Percentiles rank a stretch among this genome's conserved stretches.
These are phyloP conservation scores for Xylariaceae sp. DNA, from an alignment of 2,329 filamentous ascomycete genomes.

Conservation along the genomic window DNA sequence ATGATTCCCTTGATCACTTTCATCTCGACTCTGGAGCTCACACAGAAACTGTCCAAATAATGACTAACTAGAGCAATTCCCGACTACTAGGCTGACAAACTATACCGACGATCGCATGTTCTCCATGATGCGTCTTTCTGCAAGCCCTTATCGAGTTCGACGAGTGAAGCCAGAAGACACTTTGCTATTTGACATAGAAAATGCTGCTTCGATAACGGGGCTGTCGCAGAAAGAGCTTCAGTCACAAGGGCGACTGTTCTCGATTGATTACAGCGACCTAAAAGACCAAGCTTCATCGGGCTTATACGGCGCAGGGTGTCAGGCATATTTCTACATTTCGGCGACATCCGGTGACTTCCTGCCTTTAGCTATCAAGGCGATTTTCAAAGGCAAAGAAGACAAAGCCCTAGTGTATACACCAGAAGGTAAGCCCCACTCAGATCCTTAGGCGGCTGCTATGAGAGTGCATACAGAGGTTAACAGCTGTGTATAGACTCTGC, in stretches of 20 bases:
- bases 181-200: conserved; percentile 40
- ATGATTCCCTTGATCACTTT: conserved; percentile 45
- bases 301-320: conserved; percentile 36
- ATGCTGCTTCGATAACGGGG: conserved; percentile 35
- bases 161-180: conserved; percentile 33
- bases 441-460: conserved; percentile 43
- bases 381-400: conserved; percentile 35
- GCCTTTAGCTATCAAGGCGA: conserved; percentile 48
- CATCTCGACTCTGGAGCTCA: conserved; percentile 38
- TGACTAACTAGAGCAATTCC: conserved; percentile 36
- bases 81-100: conserved; percentile 44
- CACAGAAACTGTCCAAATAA: conserved; percentile 20
- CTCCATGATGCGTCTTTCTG: conserved; percentile 46
- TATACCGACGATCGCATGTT: conserved; percentile 47
- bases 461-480: conserved; percentile 41
- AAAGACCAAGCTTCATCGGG: conserved; percentile 8
- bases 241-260: conserved; percentile 39
- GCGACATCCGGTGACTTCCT: conserved; percentile 40
- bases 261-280: conserved; percentile 42
- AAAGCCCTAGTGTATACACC: conserved; percentile 44
- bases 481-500: conserved; percentile 45
- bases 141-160: conserved; percentile 38
- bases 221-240: conserved; percentile 34
- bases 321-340: conserved; percentile 47
- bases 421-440: conserved; percentile 39